Base-by-base conservation (phyloP, 345 rosid species). In the Mercurialis annua region DNA sequence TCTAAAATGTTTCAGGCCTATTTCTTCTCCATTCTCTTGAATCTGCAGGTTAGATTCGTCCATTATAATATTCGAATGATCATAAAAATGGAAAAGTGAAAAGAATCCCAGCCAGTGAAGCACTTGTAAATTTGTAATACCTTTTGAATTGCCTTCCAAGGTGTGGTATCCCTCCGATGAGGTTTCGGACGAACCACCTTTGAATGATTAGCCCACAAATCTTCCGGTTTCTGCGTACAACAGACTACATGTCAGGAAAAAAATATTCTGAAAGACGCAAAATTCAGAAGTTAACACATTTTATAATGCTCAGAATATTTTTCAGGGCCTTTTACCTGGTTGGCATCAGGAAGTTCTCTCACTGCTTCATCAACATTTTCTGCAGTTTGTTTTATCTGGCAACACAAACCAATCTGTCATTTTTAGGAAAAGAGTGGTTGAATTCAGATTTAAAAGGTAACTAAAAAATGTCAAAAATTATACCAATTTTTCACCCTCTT, bases 341-440 rank as follows among this genome's bases (percentile, higher is more conserved):
- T 93, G 67, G 98, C 97, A 67, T 88, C 97, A 2, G 98, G 97
- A 84, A 93, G 96, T 77, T 93, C 97, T 81, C 92, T 81, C 42
- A 80, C 92, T 10, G 98, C 98, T 2, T 84, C 98, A 71, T 89
- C 94, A 33, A 93, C 86, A 77, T 86, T 86, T 76, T 87, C 92
- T 27, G 96, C 98, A 16, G 97, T 88, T 80, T 78, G 77, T 80
- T 86, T 93, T 70, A 90, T 88, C 98, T 93, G 77, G 70, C 65
- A 49, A 29, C 56, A 26, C 66, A 62, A 43, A 64, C 30, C 49
- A 75, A 59, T 23, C 64, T 14, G 51, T 57, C 27, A 52, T 9
- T 4, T 66, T 20, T 52, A 27, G 44, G 48, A 18, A 27, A 40
- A 48, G 20, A 16, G 34, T 4, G 9, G 18, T 24, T 6, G n/a